phyloP scores from a whole-genome alignment of 208 protist genomes.

The Wallacemonas sp. region DNA sequence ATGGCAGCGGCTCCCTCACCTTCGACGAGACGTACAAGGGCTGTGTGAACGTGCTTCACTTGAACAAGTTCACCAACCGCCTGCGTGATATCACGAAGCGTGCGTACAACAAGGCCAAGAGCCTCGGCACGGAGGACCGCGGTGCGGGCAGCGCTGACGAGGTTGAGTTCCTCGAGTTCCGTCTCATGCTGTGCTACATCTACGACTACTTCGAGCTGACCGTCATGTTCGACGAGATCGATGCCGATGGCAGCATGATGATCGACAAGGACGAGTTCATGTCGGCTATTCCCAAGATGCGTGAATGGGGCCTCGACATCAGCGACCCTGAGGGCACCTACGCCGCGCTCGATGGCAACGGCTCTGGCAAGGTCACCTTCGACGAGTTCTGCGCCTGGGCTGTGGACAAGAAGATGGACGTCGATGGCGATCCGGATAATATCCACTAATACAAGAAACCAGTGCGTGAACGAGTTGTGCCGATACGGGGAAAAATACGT shows the following conservation, averaged over 20 bases:
- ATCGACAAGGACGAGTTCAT: constrained; percentile 48
- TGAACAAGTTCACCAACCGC: constrained; percentile 35
- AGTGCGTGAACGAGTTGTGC: no score
- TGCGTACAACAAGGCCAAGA: constrained; percentile 51
- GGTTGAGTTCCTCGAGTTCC: constrained; percentile 54
- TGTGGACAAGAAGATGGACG: constrained; percentile 32
- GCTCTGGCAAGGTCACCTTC: constrained; percentile 46
- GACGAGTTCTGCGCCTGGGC: constrained; percentile 59
- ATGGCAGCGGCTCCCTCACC: constrained; percentile 43
- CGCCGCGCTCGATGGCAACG: constrained; percentile 46
- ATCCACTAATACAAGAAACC: constrained; percentile 9
- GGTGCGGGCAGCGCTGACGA: constrained; percentile 20
- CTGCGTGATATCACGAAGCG: constrained; percentile 35
- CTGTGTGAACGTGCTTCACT: constrained; percentile 21
- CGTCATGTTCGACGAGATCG: constrained; percentile 66
- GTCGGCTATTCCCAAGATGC: constrained; percentile 30
- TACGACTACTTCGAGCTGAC: constrained; percentile 31
- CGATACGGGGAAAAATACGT: no score
- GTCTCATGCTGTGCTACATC: constrained; percentile 37
- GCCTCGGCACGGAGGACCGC: constrained; percentile 23
- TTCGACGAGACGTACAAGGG: constrained; percentile 47
- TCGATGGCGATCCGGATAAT: constrained; percentile 33
- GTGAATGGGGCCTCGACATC: constrained; percentile 38
- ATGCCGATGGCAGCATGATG: constrained; percentile 40
- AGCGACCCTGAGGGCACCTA: constrained; percentile 33